Evolutionary conservation across 176 grass and related monocot genomes (phyloP).

Genomic region (Puccinellia tenuiflora): DNA sequence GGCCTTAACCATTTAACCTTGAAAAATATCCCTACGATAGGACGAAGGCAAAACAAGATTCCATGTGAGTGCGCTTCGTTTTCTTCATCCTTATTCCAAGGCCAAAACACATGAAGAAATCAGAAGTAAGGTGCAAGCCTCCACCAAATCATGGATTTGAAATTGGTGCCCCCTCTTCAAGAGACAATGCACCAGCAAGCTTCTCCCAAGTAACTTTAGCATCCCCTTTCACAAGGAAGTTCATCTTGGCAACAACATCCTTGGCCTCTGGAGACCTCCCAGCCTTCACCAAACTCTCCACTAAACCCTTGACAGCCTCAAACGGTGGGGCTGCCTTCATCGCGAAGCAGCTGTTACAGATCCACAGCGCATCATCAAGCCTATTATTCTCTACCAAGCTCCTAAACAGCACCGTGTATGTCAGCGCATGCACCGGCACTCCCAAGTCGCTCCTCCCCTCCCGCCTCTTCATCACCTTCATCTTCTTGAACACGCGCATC

Average conservation of each 20-base stretch:
- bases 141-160: constrained; percentile 42
- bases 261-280: constrained; percentile 53
- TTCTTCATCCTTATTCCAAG: constrained; percentile 12
- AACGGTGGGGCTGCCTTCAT: constrained; percentile 54
- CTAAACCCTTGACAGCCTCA: constrained; percentile 65
- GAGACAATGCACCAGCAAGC: constrained; percentile 46
- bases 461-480: constrained; percentile 71
- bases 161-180: constrained; percentile 25
- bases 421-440: constrained; percentile 43
- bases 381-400: constrained; percentile 57
- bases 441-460: constrained; percentile 59
- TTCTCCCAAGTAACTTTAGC: constrained; percentile 74
- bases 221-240: constrained; percentile 52
- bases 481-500: constrained; percentile 63
- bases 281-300: constrained; percentile 59
- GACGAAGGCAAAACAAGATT: constrained; percentile 8
- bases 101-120: constrained; percentile 15
- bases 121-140: neutral
- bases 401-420: constrained; percentile 52
- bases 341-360: constrained; percentile 65
- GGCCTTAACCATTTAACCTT: constrained; percentile 27
- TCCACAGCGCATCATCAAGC: constrained; percentile 50
- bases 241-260: constrained; percentile 63
- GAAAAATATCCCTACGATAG: constrained; percentile 16
- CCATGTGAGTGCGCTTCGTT: neutral